Evolutionary conservation across 345 rosid genomes (phyloP).

Genomic region (Brassica cretica): DNA sequence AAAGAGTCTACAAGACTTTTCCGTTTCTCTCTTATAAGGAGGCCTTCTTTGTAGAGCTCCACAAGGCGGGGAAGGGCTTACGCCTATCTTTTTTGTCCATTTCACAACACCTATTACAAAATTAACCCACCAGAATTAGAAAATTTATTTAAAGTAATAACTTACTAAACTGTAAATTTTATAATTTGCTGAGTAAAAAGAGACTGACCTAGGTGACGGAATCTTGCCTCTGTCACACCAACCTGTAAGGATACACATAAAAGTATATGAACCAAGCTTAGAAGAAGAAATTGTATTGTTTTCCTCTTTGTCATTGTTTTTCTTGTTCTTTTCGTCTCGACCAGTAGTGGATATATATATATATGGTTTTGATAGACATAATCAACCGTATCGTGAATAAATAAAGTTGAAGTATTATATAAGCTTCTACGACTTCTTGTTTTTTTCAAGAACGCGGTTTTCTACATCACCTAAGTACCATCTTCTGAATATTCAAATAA

Average conservation of each 20-base stretch:
- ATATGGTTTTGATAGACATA: not conserved
- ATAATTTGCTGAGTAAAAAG: not conserved
- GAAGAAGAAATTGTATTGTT: slow-evolving; percentile 8
- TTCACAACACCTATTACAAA: not conserved
- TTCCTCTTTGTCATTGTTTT: not conserved
- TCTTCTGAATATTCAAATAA: not conserved
- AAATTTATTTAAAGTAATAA: not conserved
- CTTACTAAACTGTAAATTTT: not conserved
- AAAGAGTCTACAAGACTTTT: not conserved
- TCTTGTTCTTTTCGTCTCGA: not conserved
- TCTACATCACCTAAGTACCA: not conserved
- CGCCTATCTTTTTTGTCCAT: not conserved
- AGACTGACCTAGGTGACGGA: too few species aligned
- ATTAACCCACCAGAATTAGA: not conserved
- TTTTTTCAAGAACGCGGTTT: not conserved
- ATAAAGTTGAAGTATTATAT: not conserved
- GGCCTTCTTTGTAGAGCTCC: not conserved
- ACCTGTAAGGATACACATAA: not conserved
- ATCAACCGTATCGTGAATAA: not conserved
- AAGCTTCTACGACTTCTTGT: not conserved
- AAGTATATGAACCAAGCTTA: slow-evolving; percentile 24
- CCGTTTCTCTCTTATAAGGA: not conserved
- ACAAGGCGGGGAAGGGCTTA: not conserved
- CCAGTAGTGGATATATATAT: not conserved
- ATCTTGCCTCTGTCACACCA: not conserved